Conservation (phyloP, 2,329 filamentous ascomycete species). For the Xylaria sp. region DNA sequence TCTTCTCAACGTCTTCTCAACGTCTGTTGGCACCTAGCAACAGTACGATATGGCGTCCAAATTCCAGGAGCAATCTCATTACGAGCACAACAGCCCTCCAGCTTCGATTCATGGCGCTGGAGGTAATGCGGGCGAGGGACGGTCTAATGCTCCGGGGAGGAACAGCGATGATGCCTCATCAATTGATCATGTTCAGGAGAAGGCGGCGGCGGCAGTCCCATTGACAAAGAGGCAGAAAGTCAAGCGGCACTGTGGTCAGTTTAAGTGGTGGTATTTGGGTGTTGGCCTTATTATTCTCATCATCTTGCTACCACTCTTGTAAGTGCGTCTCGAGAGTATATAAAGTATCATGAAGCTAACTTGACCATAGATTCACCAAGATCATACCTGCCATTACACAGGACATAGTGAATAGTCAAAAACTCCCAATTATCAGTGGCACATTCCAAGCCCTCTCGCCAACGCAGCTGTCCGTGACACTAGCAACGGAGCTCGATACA, state of each 20-base stretch:
- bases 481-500: conserved; percentile 52
- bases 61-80: conserved; percentile 46
- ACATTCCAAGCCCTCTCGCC: conserved; percentile 50
- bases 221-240: conserved; percentile 52
- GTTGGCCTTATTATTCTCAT: conserved; percentile 52
- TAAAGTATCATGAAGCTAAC: conserved; percentile 20
- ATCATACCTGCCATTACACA: conserved; percentile 60
- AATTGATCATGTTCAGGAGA: conserved; percentile 46
- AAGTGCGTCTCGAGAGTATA: conserved; percentile 42
- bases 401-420: conserved; percentile 55
- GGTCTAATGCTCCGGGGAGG: conserved; percentile 31
- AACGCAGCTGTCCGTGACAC: conserved; percentile 49
- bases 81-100: conserved; percentile 40
- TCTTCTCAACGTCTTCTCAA: conserved; percentile 17
- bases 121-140: conserved; percentile 32
- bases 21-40: conserved; percentile 36
- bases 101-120: conserved; percentile 43
- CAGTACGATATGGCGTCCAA: conserved; percentile 43
- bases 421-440: conserved; percentile 53
- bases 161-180: conserved; percentile 42
- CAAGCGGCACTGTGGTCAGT: conserved; percentile 55
- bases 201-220: conserved; percentile 37
- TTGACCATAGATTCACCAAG: conserved; percentile 54
- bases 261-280: conserved; percentile 58
- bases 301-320: conserved; percentile 59